phyloP scores from a whole-genome alignment of 164 flowering plant genomes.

The Piper longum region DNA sequence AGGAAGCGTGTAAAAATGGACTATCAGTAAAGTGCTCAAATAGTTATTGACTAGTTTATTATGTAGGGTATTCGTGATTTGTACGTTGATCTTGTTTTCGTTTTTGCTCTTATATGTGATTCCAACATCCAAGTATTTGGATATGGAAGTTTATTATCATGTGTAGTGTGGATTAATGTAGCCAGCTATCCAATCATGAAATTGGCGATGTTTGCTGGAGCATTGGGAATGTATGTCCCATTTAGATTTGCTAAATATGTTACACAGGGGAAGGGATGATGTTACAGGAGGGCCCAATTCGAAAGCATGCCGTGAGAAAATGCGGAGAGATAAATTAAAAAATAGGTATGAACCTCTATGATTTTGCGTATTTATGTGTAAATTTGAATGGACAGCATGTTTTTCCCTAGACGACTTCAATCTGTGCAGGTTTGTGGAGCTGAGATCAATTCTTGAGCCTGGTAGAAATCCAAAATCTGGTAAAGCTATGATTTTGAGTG shows the following conservation, averaged over 20 bases:
- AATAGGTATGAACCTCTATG: conserved; percentile 16
- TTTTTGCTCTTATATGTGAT: too few species aligned
- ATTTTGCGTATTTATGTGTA: background rate
- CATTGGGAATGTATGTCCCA: background rate
- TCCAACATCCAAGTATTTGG: too few species aligned
- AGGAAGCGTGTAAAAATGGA: background rate
- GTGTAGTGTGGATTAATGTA: too few species aligned
- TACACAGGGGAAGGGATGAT: conserved; percentile 23
- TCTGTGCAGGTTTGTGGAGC: conserved; percentile 42
- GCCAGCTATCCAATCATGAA: too few species aligned
- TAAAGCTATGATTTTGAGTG: conserved; percentile 43
- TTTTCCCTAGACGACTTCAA: background rate
- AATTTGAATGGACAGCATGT: background rate
- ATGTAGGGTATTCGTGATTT: background rate
- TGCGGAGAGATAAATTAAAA: conserved; percentile 38
- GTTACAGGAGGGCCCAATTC: conserved; percentile 11
- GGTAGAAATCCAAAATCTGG: conserved; percentile 56
- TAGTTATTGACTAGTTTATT: background rate
- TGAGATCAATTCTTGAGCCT: conserved; percentile 54
- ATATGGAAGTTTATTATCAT: too few species aligned
- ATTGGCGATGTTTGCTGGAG: background rate
- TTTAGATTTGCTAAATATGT: background rate
- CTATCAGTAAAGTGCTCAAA: background rate
- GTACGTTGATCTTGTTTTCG: too few species aligned
- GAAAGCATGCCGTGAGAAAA: conserved; percentile 45